These are phyloP conservation scores for Rhizoclosmatium globosum DNA, from an alignment of 192 early-diverging fungal genomes.

Conservation along the genomic window DNA sequence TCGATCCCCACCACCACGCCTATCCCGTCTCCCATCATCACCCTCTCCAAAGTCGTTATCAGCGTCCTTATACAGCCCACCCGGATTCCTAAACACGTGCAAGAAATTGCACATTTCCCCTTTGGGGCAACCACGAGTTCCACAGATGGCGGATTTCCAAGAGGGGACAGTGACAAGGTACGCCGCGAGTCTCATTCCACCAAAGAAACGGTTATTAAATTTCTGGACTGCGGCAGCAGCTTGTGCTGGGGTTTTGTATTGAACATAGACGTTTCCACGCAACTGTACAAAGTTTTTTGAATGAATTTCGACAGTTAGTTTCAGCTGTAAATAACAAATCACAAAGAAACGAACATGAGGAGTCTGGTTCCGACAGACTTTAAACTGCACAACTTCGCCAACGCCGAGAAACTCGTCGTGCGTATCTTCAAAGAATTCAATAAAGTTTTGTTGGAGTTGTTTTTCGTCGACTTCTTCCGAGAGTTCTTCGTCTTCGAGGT, in stretches of 20 bases:
- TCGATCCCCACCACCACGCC: neutral
- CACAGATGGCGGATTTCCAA: slow-evolving; percentile 59
- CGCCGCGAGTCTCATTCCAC: slow-evolving; percentile 43
- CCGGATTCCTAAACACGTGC: slow-evolving; percentile 52
- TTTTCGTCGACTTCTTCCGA: slow-evolving; percentile 41
- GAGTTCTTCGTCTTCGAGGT: slow-evolving; percentile 39
- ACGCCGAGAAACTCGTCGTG: slow-evolving; percentile 47
- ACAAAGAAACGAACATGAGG: slow-evolving; percentile 18
- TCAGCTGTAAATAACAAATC: neutral
- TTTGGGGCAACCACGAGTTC: slow-evolving; percentile 47
- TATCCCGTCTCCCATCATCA: neutral
- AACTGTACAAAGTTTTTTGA: slow-evolving; percentile 54
- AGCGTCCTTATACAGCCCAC: slow-evolving; percentile 46
- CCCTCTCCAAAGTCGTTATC: slow-evolving; percentile 45
- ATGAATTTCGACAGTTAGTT: slow-evolving; percentile 9
- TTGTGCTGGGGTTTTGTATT: slow-evolving; percentile 52
- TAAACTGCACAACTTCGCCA: slow-evolving; percentile 54
- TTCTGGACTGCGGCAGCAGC: slow-evolving; percentile 41
- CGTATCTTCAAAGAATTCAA: slow-evolving; percentile 53
- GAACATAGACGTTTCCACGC: slow-evolving; percentile 58
- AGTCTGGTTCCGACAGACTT: slow-evolving; percentile 38
- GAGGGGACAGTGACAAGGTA: slow-evolving; percentile 50
- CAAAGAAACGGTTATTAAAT: slow-evolving; percentile 53
- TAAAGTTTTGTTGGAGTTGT: slow-evolving; percentile 46
- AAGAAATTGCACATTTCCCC: slow-evolving; percentile 53